Percentiles rank a stretch among this genome's conserved stretches.
Evolutionary conservation across 202 grass and related monocot species (phyloP).

Genomic region (Bolboschoenoplectus hybrid): DNA sequence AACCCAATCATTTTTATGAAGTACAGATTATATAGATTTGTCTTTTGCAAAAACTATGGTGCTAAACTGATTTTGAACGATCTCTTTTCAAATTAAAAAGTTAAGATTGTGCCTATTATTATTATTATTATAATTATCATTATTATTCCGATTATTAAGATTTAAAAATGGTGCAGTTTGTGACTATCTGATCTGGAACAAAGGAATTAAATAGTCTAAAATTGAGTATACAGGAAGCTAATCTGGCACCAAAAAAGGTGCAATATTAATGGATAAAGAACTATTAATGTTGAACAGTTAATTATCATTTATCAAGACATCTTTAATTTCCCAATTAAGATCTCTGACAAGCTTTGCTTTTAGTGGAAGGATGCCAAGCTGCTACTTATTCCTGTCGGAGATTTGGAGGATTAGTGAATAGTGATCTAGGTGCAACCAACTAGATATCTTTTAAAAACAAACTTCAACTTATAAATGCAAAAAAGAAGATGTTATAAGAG

Average conservation of each 20-base stretch:
- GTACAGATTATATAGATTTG: too few relatives aligned
- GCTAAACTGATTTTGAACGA: too few relatives aligned
- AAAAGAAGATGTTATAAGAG: too few relatives aligned
- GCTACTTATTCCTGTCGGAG: neutral
- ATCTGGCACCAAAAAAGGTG: neutral
- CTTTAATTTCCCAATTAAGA: neutral
- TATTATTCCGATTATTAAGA: neutral
- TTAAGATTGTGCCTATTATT: too few relatives aligned
- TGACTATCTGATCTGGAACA: neutral
- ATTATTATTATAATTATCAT: neutral
- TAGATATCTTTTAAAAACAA: too few relatives aligned
- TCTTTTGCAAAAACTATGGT: too few relatives aligned
- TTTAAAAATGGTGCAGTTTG: neutral
- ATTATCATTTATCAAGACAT: neutral
- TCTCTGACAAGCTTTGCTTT: constrained; percentile 26
- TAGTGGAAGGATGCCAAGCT: neutral
- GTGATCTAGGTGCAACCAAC: neutral
- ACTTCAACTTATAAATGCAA: too few relatives aligned
- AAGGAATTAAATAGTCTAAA: neutral
- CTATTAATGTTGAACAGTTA: neutral
- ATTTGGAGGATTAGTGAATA: neutral
- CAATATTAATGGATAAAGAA: neutral
- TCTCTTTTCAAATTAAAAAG: too few relatives aligned
- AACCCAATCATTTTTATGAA: too few relatives aligned
- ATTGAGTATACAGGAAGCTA: neutral